Conservation (phyloP, 495 filamentous ascomycete genomes). For the Lindgomyces ingoldianus region DNA sequence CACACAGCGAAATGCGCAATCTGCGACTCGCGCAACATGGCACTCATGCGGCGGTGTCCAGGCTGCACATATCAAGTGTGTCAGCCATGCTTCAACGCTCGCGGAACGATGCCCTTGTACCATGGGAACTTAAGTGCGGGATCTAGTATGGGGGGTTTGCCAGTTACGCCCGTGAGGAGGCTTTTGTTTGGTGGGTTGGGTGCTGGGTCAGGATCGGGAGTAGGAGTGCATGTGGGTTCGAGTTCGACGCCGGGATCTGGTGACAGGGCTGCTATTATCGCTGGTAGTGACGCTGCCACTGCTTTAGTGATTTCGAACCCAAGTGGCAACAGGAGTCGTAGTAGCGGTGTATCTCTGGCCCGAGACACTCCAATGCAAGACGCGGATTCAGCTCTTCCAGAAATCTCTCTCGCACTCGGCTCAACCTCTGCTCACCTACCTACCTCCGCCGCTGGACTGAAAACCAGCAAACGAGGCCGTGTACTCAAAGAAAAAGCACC, state of each 20-base stretch:
- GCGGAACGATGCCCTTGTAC: background rate
- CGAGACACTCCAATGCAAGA: no score
- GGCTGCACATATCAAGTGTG: conserved; percentile 32
- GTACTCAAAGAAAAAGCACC: background rate
- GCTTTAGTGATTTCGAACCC: no score
- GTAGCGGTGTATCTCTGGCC: no score
- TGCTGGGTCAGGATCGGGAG: background rate
- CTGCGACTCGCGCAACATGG: conserved; percentile 24
- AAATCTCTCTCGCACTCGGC: no score
- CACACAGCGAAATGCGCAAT: conserved; percentile 35
- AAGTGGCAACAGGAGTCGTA: no score
- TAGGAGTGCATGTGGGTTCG: background rate
- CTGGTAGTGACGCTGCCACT: no score
- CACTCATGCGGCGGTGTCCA: conserved; percentile 22
- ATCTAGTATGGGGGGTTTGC: background rate
- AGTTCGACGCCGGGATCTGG: no score
- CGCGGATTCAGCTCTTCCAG: no score
- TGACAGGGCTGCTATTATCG: no score
- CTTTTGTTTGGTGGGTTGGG: background rate
- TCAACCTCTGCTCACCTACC: background rate
- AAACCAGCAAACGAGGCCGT: conserved; percentile 1
- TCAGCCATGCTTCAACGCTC: conserved; percentile 11
- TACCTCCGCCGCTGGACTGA: background rate
- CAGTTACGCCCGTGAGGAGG: background rate
- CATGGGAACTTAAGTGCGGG: background rate